Evolutionary conservation across 306 rosid species (phyloP).

Genomic region (Canavalia gladiata): DNA sequence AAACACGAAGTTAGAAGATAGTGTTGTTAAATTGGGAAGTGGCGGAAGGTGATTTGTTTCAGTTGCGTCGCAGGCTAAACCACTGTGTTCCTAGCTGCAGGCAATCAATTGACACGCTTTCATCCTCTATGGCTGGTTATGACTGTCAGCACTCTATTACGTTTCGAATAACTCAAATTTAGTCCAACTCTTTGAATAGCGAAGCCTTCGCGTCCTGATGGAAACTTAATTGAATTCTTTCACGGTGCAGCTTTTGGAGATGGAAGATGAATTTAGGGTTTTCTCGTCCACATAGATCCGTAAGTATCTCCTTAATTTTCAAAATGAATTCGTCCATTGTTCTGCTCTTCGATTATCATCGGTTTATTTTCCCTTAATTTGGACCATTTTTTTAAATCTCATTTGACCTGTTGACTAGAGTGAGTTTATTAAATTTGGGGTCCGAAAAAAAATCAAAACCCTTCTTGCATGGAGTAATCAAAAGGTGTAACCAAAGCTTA

Average conservation of each 20-base stretch:
- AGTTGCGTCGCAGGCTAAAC: not conserved
- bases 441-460: not conserved
- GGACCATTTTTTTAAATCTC: not conserved
- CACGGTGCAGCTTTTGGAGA: not conserved
- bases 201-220: not conserved
- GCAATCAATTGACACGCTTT: slow-evolving; percentile 12
- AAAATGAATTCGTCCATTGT: not conserved
- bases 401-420: slow-evolving; percentile 20
- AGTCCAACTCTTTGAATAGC: not conserved
- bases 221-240: slow-evolving; percentile 18
- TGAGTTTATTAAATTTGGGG: not conserved
- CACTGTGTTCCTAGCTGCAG: not conserved
- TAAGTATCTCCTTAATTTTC: slow-evolving; percentile 45
- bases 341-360: not conserved
- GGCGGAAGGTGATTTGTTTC: not conserved
- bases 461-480: not conserved
- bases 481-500: not conserved
- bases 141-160: not conserved
- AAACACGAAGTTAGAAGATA: too few species aligned
- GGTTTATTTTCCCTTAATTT: slow-evolving; percentile 1
- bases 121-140: not conserved
- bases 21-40: not conserved
- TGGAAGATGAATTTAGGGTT: slow-evolving; percentile 55
- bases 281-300: slow-evolving; percentile 43
- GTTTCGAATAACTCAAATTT: not conserved